Evolutionary conservation across 805 yeast genomes (phyloP).

Genomic region (Cyberlindnera mycetangii): DNA sequence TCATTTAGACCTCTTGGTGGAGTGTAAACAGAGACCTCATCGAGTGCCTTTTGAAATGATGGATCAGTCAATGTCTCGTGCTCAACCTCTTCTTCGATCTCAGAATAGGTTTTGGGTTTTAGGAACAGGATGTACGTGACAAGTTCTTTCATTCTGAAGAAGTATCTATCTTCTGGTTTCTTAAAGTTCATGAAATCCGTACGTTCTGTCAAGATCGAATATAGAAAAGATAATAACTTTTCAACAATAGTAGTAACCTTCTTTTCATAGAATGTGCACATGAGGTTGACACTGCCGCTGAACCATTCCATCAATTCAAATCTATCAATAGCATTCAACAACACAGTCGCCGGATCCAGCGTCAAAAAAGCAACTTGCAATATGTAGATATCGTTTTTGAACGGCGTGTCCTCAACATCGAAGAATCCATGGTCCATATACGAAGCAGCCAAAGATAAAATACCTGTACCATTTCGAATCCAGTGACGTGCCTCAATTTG

Average conservation of each 20-base stretch:
- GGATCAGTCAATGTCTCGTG: constrained; percentile 43
- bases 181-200: constrained; percentile 48
- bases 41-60: constrained; percentile 54
- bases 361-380: constrained; percentile 60
- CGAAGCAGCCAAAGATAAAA: constrained; percentile 46
- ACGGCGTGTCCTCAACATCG: constrained; percentile 45
- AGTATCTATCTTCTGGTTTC: constrained; percentile 27
- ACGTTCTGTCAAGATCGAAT: constrained; percentile 70
- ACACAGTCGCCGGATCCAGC: constrained; percentile 52
- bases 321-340: constrained; percentile 49
- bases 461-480: constrained; percentile 68
- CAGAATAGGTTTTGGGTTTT: constrained; percentile 54
- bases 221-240: constrained; percentile 70
- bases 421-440: constrained; percentile 38
- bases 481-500: constrained; percentile 66
- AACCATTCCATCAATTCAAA: constrained; percentile 59
- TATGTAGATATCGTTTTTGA: constrained; percentile 70
- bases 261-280: constrained; percentile 46
- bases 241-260: constrained; percentile 64
- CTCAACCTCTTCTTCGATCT: constrained; percentile 37
- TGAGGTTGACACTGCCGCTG: constrained; percentile 30
- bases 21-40: constrained; percentile 55
- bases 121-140: constrained; percentile 50
- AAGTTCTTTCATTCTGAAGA: constrained; percentile 34
- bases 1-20: constrained; percentile 68